Base-by-base conservation (phyloP, 331 rosid genomes). In the Erythrophleum ivorense region DNA sequence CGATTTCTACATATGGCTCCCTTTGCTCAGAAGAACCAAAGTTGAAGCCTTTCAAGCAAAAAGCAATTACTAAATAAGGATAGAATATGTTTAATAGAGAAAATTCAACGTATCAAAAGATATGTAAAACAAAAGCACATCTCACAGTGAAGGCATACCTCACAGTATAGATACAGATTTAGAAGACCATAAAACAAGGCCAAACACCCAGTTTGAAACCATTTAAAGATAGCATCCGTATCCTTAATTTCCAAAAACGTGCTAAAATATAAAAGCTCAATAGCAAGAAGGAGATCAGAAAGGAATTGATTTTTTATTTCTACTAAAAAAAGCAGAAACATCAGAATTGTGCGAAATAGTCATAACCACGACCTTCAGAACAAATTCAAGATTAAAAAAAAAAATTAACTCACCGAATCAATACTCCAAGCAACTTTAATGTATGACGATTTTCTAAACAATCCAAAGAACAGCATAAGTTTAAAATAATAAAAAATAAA, bases 1-100 rank as follows among this genome's bases (percentile, higher is more conserved):
- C 58, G 68, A 69, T 77, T 83, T 84, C 72, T 82, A 59, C 78
- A 71, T 81, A 36, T 50, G 48, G 80, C 82, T 82, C 60, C 83
- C 90, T 72, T 84, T 87, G 75, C 86, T 84, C 69, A 76, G 70
- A 88, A 76, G 84, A 91, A 88, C 85, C 86, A 83, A 72, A 75
- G 70, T 76, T 69, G 83, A 87, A 85, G 45, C 85, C 85, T 74
- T 68, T 64, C 68, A 83, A 84, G 82, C 73, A 84, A 85, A 80
- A 86, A 80, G 46, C 34, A 81, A 79, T 40, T 41, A 29, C n/a
- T 13, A 29, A 73, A 81, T 18, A 55, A 58, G 46, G 54, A 16
- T 18, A 70, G 41, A 73, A 81, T 81, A 82, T 70, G 84, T 76
- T 82, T 55, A 58, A 18, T 64, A 40, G 36, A 75, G 64, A 68